Base-by-base conservation (phyloP, 164 flowering plant species). In the Magnolia sinica region DNA sequence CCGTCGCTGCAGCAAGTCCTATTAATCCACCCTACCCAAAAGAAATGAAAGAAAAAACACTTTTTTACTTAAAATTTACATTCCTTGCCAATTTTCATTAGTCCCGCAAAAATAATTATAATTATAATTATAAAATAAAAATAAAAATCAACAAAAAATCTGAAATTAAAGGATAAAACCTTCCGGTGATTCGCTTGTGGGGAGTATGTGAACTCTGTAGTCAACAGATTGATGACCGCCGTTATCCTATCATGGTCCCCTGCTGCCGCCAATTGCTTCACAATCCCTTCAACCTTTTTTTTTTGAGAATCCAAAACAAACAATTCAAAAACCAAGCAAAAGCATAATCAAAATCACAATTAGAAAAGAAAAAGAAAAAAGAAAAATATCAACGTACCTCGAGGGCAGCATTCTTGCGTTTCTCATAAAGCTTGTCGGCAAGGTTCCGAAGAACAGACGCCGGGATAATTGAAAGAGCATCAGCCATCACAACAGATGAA, bases 341-440 rank as follows among this genome's bases (percentile, higher is more conserved):
- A 49, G 16, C 55, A 27, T 2, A 50, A 70, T 20, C 45, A 18
- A 72, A 23, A 24, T n/a, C n/a, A 52, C 18, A 52, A 52, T 14
- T 20, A 45, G 23, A 63, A 7, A 29, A 37, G 65, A 22, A 45
- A 6, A 50, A 11, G 58, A 16, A 50, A 37, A 37, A 65, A 20
- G 27, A 50, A 49, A 13, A 8, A 23, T 70, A 2, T 11, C 23
- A 37, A 63, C 16, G 24, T 51, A 91, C 98, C 98, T 96, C 99
- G 22, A 93, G 90, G n/a, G 99, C 99, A 4, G 99, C 98, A 84
- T 89, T 96, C 83, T 96, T 96, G 18, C 99, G 92, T 87, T 92
- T 96, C 88, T 96, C 99, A 74, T 96, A 96, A 0, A 96, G 91
- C 88, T 93, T 96, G 74, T 96, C 98, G 9, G 96, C 84, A 49